Evolutionary conservation across 768 basidiomycete species (phyloP).

Genomic region (Fibroporia radiculosa): DNA sequence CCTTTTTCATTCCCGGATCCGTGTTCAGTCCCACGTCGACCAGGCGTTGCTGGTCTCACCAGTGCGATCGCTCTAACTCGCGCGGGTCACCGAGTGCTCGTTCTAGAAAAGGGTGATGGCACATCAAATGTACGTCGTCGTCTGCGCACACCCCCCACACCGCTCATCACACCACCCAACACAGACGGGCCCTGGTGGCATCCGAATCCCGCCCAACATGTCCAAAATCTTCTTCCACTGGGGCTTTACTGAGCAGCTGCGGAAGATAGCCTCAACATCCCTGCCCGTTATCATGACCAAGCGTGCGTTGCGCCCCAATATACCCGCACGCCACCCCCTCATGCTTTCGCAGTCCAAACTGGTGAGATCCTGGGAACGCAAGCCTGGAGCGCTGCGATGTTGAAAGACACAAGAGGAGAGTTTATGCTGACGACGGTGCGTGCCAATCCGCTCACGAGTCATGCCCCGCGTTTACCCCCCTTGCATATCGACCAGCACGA

Average conservation of each 20-base stretch:
- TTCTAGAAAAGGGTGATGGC: slow-evolving; percentile 21
- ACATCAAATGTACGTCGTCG: slow-evolving; percentile 6
- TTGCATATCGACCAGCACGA: too few species aligned
- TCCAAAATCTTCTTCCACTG: slow-evolving; percentile 29
- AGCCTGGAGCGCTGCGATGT: slow-evolving; percentile 22
- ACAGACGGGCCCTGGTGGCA: slow-evolving; percentile 17
- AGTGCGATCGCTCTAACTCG: slow-evolving; percentile 23
- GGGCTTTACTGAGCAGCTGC: slow-evolving; percentile 23
- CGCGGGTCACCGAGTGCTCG: slow-evolving; percentile 25
- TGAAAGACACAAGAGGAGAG: slow-evolving; percentile 23
- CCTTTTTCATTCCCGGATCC: background rate
- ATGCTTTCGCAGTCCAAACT: slow-evolving; percentile 15
- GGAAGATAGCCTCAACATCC: slow-evolving; percentile 15
- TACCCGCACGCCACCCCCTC: background rate
- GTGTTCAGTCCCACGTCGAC: too few species aligned
- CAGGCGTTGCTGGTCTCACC: slow-evolving; percentile 27
- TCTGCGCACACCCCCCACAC: background rate
- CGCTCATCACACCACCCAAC: too few species aligned
- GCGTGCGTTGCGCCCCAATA: slow-evolving; percentile 12
- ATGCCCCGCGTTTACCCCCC: too few species aligned
- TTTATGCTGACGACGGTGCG: slow-evolving; percentile 25
- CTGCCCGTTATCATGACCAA: slow-evolving; percentile 16
- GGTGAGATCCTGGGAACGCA: slow-evolving; percentile 24
- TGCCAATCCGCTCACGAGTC: background rate
- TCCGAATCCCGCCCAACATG: slow-evolving; percentile 30